Conservation (phyloP, 2,329 filamentous ascomycete genomes). For the Fusarium mexicanum region DNA sequence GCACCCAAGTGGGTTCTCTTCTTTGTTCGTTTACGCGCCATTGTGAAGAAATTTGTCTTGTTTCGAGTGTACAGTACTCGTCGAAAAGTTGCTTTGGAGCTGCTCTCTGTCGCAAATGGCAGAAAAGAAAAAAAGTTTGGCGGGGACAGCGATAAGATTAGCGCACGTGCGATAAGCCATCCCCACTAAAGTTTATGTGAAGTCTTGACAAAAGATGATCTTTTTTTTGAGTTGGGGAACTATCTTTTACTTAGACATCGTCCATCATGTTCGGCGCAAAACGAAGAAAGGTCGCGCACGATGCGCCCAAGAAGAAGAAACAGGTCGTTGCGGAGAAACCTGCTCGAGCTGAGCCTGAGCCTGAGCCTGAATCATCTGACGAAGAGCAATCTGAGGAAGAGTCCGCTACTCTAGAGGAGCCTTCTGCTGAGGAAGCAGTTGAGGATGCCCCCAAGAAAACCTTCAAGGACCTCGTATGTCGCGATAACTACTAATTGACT, state of each 20-base stretch:
- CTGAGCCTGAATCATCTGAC: constrained; percentile 13
- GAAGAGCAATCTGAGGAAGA: constrained; percentile 44
- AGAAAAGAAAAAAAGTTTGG: constrained; percentile 49
- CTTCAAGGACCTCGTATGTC: constrained; percentile 70
- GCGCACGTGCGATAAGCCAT: constrained; percentile 45
- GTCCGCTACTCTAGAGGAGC: constrained; percentile 48
- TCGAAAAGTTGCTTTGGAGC: constrained; percentile 14
- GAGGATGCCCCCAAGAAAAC: constrained; percentile 65
- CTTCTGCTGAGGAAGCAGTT: constrained; percentile 46
- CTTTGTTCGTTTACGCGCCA: constrained; percentile 85
- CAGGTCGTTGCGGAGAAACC: constrained; percentile 8
- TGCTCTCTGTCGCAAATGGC: constrained; percentile 33
- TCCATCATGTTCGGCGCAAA: constrained; percentile 52
- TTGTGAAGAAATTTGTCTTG: constrained; percentile 50
- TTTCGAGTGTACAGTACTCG: neutral
- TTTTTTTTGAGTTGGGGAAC: constrained; percentile 1
- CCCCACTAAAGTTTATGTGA: constrained; percentile 48
- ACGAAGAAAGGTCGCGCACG: constrained; percentile 53
- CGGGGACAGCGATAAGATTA: constrained; percentile 48
- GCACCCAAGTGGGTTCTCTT: constrained; percentile 86
- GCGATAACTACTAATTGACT: neutral
- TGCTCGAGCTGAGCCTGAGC: constrained; percentile 15
- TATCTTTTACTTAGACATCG: neutral
- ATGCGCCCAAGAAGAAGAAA: constrained; percentile 39
- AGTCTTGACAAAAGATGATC: neutral